Conservation (phyloP, 805 yeast species). For the Kodamaea kakaduensis region DNA sequence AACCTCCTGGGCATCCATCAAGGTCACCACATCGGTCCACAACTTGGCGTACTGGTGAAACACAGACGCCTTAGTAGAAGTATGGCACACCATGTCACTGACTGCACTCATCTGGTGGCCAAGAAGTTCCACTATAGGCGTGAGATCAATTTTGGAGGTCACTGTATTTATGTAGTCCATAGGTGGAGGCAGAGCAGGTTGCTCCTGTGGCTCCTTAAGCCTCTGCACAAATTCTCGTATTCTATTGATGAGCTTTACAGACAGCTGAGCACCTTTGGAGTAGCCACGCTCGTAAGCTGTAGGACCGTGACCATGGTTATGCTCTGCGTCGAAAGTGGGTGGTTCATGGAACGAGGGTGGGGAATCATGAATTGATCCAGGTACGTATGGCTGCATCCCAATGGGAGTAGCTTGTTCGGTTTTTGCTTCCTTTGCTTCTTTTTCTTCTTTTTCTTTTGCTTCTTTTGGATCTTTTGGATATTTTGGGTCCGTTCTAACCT, state of each 20-base stretch:
- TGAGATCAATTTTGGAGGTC: constrained; percentile 28
- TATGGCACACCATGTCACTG: constrained; percentile 18
- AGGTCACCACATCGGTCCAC: constrained; percentile 26
- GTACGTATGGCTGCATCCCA: constrained; percentile 1
- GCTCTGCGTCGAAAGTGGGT: constrained; percentile 6
- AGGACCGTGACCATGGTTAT: constrained; percentile 21
- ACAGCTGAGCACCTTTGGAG: constrained; percentile 29
- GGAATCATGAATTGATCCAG: not conserved
- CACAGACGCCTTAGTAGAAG: constrained; percentile 24
- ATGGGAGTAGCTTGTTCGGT: not conserved
- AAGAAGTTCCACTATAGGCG: constrained; percentile 30
- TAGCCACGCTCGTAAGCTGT: constrained; percentile 35
- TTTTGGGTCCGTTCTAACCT: too few species aligned
- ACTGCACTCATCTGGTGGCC: constrained; percentile 27
- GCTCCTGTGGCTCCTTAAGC: constrained; percentile 2
- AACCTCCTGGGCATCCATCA: constrained; percentile 25
- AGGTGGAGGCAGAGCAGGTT: not conserved
- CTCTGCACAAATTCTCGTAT: constrained; percentile 7
- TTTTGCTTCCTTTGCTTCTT: too few species aligned
- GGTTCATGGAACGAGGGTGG: not conserved
- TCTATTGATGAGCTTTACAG: constrained; percentile 19
- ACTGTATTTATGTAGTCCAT: constrained; percentile 32
- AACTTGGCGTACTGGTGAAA: constrained; percentile 24
- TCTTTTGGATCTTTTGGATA: too few species aligned
- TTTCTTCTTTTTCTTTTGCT: too few species aligned